Base-by-base conservation (phyloP, 805 yeast genomes). In the Starmerella lactis-condensi region DNA sequence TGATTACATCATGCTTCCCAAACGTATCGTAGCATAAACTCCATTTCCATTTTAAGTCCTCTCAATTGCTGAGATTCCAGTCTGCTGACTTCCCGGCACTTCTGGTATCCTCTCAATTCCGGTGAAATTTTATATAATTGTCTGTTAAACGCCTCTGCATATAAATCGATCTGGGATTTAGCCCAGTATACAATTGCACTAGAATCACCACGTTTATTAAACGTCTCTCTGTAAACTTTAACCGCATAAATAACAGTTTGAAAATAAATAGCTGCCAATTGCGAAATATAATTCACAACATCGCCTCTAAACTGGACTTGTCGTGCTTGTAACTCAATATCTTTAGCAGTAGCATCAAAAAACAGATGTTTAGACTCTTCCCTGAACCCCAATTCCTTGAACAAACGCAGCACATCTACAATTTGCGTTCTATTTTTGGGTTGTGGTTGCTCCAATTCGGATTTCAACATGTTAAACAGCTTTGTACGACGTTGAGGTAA, bases 131-230 rank as follows among this genome's bases (percentile, higher is more conserved):
- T 38, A 38, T 69, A 59, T 17, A 83, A 53, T 42, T 76, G 83
- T 34, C 75, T 67, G 29, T 69, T 67, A 42, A 82, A 65, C 5
- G 71, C 52, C 12, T 58, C 55, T 19, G 70, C 68, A 40, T 75
- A 74, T 29, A 59, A 58, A 24, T 67, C 65, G 20, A 77, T 65
- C 48, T 72, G 75, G 9, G 63, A 63, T 34, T 67, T 66, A 21
- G 75, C 66, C 93, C 93, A 81, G 38, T 72, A 69, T n/a, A 79
- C 73, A 12, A 81, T 57, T 19, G 61, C 60, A 41, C 75, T 66
- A 7, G 75, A 61, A 30, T 67, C 61, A 23, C 52, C 52, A 25
- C 54, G 11, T 32, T 45, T 46, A 10, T 56, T 60, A 52, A 67
- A 75, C 31, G 74, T 62, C 17, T 57, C 51, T 30, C 61, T 60